These are phyloP conservation scores for Cryphonectria naterciae DNA, from an alignment of 2,329 filamentous ascomycete species.

Conservation along the genomic window DNA sequence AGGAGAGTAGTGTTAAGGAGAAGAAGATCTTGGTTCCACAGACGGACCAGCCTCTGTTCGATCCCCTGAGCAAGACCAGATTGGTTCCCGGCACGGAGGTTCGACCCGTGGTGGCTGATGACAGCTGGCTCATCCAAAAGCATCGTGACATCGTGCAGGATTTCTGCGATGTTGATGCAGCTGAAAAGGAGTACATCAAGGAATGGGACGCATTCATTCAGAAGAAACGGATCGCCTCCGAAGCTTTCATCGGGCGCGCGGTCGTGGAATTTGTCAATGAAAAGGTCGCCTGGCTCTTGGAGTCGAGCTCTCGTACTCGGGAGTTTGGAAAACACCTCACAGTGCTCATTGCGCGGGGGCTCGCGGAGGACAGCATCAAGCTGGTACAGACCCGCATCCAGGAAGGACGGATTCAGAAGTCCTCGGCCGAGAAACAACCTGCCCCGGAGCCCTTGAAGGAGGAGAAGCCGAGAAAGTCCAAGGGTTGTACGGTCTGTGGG, in stretches of 20 bases:
- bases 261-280: constrained; percentile 57
- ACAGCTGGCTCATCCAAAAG: constrained; percentile 61
- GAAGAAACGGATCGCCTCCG: constrained; percentile 53
- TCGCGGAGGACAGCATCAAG: constrained; percentile 49
- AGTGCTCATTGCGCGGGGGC: constrained; percentile 53
- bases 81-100: constrained; percentile 55
- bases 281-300: constrained; percentile 57
- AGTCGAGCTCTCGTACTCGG: constrained; percentile 50
- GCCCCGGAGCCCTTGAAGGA: constrained; percentile 37
- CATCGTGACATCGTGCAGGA: constrained; percentile 61
- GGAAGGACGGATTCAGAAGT: constrained; percentile 42
- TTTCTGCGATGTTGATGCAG: constrained; percentile 57
- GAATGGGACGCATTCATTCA: constrained; percentile 63
- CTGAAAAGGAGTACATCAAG: constrained; percentile 62
- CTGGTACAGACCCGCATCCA: constrained; percentile 50
- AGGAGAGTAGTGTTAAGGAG: constrained; percentile 17
- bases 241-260: constrained; percentile 54
- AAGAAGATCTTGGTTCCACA: constrained; percentile 51
- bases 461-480: constrained; percentile 46
- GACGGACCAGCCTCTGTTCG: constrained; percentile 58
- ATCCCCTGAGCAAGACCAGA: constrained; percentile 58
- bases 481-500: constrained; percentile 53
- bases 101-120: constrained; percentile 49
- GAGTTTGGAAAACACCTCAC: constrained; percentile 61
- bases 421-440: constrained; percentile 33